Conservation (phyloP, 176 grass and related monocot species). For the Eremochloa ophiuroides region DNA sequence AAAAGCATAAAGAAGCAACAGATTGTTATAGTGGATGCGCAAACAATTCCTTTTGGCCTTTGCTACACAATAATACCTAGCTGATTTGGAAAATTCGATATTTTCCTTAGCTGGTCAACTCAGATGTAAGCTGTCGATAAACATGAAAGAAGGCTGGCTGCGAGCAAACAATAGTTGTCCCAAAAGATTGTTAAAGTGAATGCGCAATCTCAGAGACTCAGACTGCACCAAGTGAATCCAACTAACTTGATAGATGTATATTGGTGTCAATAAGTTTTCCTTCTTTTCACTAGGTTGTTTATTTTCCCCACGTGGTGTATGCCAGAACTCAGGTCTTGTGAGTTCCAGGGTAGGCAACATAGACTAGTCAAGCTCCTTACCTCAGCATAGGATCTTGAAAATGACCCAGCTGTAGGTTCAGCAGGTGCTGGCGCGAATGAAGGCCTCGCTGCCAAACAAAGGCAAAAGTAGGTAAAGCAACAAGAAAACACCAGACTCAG, state of each 20-base stretch:
- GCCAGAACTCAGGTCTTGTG: neutral
- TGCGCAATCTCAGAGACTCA: neutral
- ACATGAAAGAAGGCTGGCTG: neutral
- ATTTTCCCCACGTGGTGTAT: neutral
- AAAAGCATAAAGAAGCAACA: neutral
- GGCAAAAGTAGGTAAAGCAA: neutral
- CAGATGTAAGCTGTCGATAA: neutral
- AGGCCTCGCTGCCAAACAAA: conserved; percentile 47
- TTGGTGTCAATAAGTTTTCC: neutral
- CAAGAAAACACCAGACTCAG: neutral
- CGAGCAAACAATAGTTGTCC: neutral
- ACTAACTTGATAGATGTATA: neutral
- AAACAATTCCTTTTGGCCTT: neutral
- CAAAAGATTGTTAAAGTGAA: neutral
- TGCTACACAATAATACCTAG: neutral
- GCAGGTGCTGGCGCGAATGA: conserved; percentile 37
- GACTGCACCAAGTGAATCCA: neutral
- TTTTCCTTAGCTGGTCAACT: neutral
- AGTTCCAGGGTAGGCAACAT: neutral
- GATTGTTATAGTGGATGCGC: neutral
- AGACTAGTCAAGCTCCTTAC: conserved; percentile 20
- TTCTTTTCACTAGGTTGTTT: neutral
- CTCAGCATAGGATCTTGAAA: conserved; percentile 56
- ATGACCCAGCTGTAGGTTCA: conserved; percentile 34
- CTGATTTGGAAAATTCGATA: neutral